Evolutionary conservation across 169 alveolate genomes (phyloP).

Genomic region (Fabrea salina): DNA sequence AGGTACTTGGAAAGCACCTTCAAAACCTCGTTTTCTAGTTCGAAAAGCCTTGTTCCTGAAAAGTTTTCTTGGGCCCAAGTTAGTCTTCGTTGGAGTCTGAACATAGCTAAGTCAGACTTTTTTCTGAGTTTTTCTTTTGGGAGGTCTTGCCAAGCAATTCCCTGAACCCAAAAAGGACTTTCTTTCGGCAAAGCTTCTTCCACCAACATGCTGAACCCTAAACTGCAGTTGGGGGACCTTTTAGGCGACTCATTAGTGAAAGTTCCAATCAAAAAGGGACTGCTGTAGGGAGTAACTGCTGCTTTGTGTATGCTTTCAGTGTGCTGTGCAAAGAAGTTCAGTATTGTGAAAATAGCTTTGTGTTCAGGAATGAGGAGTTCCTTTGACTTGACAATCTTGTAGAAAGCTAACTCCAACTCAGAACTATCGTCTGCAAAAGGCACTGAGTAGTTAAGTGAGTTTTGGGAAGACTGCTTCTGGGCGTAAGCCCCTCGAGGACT

Average conservation of each 20-base stretch:
- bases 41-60: background rate
- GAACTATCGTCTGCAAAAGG: background rate
- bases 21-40: background rate
- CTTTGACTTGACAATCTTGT: background rate
- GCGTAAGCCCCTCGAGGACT: conserved; percentile 20
- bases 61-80: background rate
- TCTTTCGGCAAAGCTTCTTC: background rate
- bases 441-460: too few species aligned
- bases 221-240: background rate
- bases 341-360: background rate
- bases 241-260: background rate
- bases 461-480: background rate
- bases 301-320: conserved; percentile 11
- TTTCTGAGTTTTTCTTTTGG: conserved; percentile 23
- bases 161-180: conserved; percentile 9
- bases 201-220: background rate
- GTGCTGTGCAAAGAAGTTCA: background rate
- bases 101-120: conserved; percentile 8
- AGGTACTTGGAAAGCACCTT: background rate
- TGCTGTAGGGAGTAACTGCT: conserved; percentile 11
- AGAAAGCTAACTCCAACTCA: background rate
- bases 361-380: background rate
- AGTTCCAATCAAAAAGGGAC: background rate
- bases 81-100: background rate
- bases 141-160: background rate